Percentiles rank a stretch among this genome's conserved stretches.
These are phyloP conservation scores for Scheffersomyces amazonensis DNA, from an alignment of 805 yeast genomes.

Conservation along the genomic window DNA sequence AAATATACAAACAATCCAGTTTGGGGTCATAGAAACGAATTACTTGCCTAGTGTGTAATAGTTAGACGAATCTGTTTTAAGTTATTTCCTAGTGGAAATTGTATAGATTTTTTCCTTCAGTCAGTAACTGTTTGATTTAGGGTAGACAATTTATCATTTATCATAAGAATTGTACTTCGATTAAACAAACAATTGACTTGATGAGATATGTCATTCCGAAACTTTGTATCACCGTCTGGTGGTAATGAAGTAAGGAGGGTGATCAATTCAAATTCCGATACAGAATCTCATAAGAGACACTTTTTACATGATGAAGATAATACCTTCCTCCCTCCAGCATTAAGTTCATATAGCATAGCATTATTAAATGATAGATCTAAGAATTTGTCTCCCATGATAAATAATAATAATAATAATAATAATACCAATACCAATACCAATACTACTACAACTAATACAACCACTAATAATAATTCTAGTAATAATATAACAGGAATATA, in stretches of 20 bases:
- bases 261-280: too few relatives aligned
- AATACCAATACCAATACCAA: slow-evolving; percentile 2
- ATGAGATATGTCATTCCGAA: neutral
- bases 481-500: slow-evolving; percentile 25
- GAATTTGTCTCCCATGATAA: slow-evolving; percentile 1
- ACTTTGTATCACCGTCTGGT: neutral
- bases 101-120: too few relatives aligned
- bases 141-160: too few relatives aligned
- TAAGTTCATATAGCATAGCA: slow-evolving; percentile 58
- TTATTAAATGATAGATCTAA: slow-evolving; percentile 36
- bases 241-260: too few relatives aligned
- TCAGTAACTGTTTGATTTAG: too few relatives aligned
- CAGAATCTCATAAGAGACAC: slow-evolving; percentile 9
- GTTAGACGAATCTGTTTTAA: too few relatives aligned
- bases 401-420: slow-evolving; percentile 4
- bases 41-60: too few relatives aligned
- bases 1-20: slow-evolving; percentile 1
- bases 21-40: too few relatives aligned
- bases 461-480: slow-evolving; percentile 1
- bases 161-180: too few relatives aligned
- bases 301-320: slow-evolving; percentile 41
- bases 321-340: slow-evolving; percentile 56
- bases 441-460: too few relatives aligned
- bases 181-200: too few relatives aligned
- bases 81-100: too few relatives aligned